A percentile compares a stretch with the other conserved stretches of the same genome.
Conservation (phyloP, 2,329 filamentous ascomycete genomes). For the Fulvia fulva region DNA sequence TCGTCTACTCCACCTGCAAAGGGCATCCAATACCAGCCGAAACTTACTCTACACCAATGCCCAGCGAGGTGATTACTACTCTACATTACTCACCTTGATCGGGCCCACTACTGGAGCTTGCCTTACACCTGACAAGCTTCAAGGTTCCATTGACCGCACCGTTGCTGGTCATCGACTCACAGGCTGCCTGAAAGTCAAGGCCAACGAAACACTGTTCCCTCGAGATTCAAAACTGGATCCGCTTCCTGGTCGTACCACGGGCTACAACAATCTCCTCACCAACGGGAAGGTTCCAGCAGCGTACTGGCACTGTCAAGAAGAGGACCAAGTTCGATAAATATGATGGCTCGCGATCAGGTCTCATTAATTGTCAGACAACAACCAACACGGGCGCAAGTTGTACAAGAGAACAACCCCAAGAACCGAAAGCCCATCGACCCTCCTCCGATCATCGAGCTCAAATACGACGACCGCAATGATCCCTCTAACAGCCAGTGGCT, state of each 20-base stretch:
- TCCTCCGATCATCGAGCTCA: constrained; percentile 75
- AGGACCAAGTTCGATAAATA: constrained; percentile 45
- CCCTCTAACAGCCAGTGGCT: constrained; percentile 54
- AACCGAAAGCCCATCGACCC: constrained; percentile 79
- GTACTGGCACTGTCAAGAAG: constrained; percentile 2
- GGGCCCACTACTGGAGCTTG: neutral
- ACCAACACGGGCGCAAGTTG: constrained; percentile 21
- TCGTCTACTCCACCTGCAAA: neutral
- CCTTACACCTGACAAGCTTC: neutral
- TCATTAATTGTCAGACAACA: constrained; percentile 21
- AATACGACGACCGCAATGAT: constrained; percentile 46
- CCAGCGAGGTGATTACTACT: constrained; percentile 8
- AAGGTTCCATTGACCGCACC: neutral
- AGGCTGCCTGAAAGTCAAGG: neutral
- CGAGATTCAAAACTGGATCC: neutral
- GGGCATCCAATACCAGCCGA: neutral
- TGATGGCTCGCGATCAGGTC: constrained; percentile 19
- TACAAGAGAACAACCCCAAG: constrained; percentile 25
- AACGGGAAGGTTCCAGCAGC: constrained; percentile 4
- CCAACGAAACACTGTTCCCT: neutral
- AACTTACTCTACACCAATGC: constrained; percentile 1
- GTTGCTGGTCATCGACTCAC: neutral
- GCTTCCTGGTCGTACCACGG: neutral
- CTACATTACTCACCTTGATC: neutral
- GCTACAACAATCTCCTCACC: constrained; percentile 6